Percentiles rank a stretch among this genome's conserved stretches.
phyloP scores from a whole-genome alignment of 2,329 filamentous ascomycete genomes.

The Bipolaris oryzae region DNA sequence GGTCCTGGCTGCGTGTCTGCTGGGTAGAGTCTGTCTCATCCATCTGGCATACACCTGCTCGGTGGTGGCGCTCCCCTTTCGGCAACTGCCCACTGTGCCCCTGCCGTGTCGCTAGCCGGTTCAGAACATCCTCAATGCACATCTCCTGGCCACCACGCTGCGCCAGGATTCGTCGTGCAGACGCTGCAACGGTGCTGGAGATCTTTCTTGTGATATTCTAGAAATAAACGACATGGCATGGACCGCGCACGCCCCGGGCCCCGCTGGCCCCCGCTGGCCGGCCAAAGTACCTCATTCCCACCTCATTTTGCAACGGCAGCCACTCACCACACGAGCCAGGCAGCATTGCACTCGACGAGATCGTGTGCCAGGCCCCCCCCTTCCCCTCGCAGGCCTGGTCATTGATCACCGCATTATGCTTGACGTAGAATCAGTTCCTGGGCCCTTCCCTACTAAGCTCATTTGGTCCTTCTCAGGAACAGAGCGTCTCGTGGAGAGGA shows the following conservation, averaged over 20 bases:
- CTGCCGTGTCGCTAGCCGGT: constrained; percentile 41
- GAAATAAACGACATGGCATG: constrained; percentile 48
- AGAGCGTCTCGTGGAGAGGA: constrained; percentile 50
- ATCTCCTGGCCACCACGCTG: constrained; percentile 45
- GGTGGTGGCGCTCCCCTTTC: constrained; percentile 44
- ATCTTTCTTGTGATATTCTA: constrained; percentile 51
- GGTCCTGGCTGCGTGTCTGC: constrained; percentile 36
- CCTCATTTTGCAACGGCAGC: constrained; percentile 49
- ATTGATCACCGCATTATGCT: constrained; percentile 55
- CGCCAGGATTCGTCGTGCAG: constrained; percentile 46
- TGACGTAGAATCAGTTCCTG: constrained; percentile 51
- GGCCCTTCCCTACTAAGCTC: constrained; percentile 52
- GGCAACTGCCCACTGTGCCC: constrained; percentile 39
- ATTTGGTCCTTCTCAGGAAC: constrained; percentile 51
- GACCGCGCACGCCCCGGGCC: constrained; percentile 33
- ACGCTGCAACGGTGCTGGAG: constrained; percentile 49
- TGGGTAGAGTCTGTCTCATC: constrained; percentile 31
- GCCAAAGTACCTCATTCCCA: constrained; percentile 41
- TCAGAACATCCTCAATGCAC: constrained; percentile 43
- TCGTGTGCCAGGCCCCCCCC: constrained; percentile 46
- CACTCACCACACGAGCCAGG: constrained; percentile 48
- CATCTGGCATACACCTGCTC: constrained; percentile 42
- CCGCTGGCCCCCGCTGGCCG: constrained; percentile 36
- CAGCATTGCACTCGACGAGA: constrained; percentile 48
- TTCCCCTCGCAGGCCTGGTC: constrained; percentile 36